Evolutionary conservation across 164 flowering plant genomes (phyloP).

Genomic region (Sextonia rubra): DNA sequence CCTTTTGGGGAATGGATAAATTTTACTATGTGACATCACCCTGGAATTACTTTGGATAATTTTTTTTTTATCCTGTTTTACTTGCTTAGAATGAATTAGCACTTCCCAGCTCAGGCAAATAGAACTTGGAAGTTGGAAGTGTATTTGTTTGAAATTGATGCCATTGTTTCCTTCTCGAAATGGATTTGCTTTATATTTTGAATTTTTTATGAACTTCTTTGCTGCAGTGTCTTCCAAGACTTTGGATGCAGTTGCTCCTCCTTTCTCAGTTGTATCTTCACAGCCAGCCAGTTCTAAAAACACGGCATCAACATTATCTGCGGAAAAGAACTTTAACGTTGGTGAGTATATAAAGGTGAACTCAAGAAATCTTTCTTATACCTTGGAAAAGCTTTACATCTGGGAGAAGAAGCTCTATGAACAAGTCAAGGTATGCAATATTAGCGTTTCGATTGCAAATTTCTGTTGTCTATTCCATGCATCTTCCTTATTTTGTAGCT

Average conservation of each 20-base stretch:
- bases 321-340: constrained; percentile 30
- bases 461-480: not conserved
- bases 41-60: not conserved
- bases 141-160: too few species aligned
- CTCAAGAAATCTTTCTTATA: constrained; percentile 60
- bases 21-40: too few species aligned
- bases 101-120: not conserved
- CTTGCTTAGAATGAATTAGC: not conserved
- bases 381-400: constrained; percentile 69
- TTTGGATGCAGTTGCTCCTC: constrained; percentile 60
- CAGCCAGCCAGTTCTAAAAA: constrained; percentile 53
- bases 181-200: not conserved
- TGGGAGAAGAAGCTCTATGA: constrained; percentile 96
- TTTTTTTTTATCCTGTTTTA: too few species aligned
- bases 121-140: not conserved
- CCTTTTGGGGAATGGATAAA: too few species aligned
- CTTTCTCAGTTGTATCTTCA: constrained; percentile 48
- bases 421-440: constrained; percentile 81
- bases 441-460: not conserved
- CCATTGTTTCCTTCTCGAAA: not conserved
- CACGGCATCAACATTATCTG: constrained; percentile 37
- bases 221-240: constrained; percentile 71
- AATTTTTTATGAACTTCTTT: not conserved
- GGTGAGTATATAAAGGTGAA: constrained; percentile 42
- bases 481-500: too few species aligned